Conservation (phyloP, 352 stramenopile genomes). For the Globisporangium takayamanum region DNA sequence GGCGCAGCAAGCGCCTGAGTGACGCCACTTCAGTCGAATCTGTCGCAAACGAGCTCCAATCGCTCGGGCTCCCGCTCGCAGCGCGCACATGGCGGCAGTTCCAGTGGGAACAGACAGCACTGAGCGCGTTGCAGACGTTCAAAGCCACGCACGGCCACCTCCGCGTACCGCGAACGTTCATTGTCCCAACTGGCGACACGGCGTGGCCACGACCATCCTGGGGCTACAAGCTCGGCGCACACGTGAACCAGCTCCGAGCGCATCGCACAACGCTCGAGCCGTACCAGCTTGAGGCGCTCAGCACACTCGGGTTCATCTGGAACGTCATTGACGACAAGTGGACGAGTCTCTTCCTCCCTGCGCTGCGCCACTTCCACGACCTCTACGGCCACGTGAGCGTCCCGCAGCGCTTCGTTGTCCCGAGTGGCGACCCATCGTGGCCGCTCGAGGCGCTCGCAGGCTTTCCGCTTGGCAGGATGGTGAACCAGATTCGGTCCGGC, state of each 20-base stretch:
- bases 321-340: constrained; percentile 28
- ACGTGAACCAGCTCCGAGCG: constrained; percentile 24
- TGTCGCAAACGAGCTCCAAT: constrained; percentile 10
- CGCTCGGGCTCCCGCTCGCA: constrained; percentile 28
- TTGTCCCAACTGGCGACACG: constrained; percentile 22
- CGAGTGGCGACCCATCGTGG: constrained; percentile 16
- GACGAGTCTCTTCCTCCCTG: constrained; percentile 29
- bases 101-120: constrained; percentile 12
- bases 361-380: constrained; percentile 25
- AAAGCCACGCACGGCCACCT: constrained; percentile 6
- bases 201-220: constrained; percentile 16
- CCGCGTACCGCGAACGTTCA: constrained; percentile 31
- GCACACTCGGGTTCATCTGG: constrained; percentile 36
- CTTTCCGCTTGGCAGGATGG: constrained; percentile 34
- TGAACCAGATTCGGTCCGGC: constrained; percentile 40
- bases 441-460: constrained; percentile 15
- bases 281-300: constrained; percentile 29
- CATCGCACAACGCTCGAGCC: constrained; percentile 12
- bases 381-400: constrained; percentile 35
- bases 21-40: not conserved
- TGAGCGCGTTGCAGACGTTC: constrained; percentile 6
- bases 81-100: constrained; percentile 33
- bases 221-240: constrained; percentile 9
- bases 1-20: not conserved
- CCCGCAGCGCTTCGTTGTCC: constrained; percentile 33